Percentiles rank a stretch among this genome's conserved stretches.
These are phyloP conservation scores for Drechslerella dactyloides DNA, from an alignment of 2,329 filamentous ascomycete species.

Conservation along the genomic window DNA sequence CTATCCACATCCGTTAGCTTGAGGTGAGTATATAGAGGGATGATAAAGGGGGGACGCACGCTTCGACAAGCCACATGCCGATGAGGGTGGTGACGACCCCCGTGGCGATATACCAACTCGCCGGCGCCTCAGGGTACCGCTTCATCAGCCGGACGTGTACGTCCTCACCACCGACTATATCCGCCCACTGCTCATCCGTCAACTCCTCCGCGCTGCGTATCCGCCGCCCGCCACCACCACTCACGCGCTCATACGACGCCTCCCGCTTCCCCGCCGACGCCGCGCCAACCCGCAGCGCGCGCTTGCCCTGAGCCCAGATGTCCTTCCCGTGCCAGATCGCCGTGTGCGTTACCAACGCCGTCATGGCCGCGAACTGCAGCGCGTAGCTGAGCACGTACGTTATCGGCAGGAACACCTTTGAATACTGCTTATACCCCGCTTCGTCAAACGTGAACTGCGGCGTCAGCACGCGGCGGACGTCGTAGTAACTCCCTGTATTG, in stretches of 20 bases:
- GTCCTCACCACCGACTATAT: conserved; percentile 74
- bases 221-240: neutral
- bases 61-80: conserved; percentile 83
- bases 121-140: conserved; percentile 79
- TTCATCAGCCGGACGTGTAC: conserved; percentile 85
- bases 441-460: conserved; percentile 77
- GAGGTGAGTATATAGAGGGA: conserved; percentile 10
- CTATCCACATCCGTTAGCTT: conserved; percentile 58
- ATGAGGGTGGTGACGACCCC: conserved; percentile 77
- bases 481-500: conserved; percentile 78
- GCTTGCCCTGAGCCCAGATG: conserved; percentile 77
- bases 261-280: conserved; percentile 57
- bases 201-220: conserved; percentile 35
- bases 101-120: conserved; percentile 79
- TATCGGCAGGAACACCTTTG: conserved; percentile 81
- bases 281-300: conserved; percentile 54
- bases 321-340: conserved; percentile 83
- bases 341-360: conserved; percentile 80
- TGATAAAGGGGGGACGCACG: conserved; percentile 63
- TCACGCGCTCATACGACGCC: conserved; percentile 53
- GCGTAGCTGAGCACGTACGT: conserved; percentile 88
- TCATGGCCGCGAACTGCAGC: conserved; percentile 81
- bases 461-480: conserved; percentile 80
- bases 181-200: conserved; percentile 56
- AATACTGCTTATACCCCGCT: conserved; percentile 78